These are phyloP conservation scores for Mycena olivaceomarginata DNA, from an alignment of 768 basidiomycete species.

Conservation along the genomic window DNA sequence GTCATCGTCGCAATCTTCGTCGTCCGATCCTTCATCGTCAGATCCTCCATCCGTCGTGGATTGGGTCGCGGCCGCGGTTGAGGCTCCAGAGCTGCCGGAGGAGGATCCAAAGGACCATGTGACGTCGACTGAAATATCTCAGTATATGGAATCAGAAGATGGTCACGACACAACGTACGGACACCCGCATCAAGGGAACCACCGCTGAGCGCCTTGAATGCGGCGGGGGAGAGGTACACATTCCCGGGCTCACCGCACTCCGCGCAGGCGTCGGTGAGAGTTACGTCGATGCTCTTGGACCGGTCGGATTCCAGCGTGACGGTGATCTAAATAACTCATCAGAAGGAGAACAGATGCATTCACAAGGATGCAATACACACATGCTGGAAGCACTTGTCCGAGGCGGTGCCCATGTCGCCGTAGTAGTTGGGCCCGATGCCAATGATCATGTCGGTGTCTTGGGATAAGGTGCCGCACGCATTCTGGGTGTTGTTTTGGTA, in stretches of 20 bases:
- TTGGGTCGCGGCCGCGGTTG: neutral
- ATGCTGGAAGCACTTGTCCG: conserved; percentile 41
- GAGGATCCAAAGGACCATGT: conserved; percentile 39
- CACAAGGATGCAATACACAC: conserved; percentile 8
- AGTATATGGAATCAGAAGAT: conserved; percentile 12
- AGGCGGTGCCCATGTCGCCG: conserved; percentile 37
- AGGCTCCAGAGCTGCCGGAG: neutral
- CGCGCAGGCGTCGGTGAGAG: conserved; percentile 43
- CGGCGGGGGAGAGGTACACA: conserved; percentile 42
- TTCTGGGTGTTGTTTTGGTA: conserved; percentile 44
- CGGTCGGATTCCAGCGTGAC: conserved; percentile 41
- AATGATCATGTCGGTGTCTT: conserved; percentile 45
- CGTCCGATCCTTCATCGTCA: neutral
- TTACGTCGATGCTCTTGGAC: conserved; percentile 41
- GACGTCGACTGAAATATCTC: conserved; percentile 38
- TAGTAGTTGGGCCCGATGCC: conserved; percentile 42
- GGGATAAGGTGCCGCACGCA: conserved; percentile 41
- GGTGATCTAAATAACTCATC: conserved; percentile 34
- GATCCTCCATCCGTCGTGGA: too few species aligned
- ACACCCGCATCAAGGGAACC: conserved; percentile 41
- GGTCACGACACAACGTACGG: conserved; percentile 35
- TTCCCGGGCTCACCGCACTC: conserved; percentile 33
- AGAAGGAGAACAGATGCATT: neutral
- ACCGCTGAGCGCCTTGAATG: conserved; percentile 42
- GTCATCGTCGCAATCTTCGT: neutral